Evolutionary conservation across 768 basidiomycete genomes (phyloP), one percentile per base, ranked within the genome.

Genomic region (Plicaturopsis crispa): DNA sequence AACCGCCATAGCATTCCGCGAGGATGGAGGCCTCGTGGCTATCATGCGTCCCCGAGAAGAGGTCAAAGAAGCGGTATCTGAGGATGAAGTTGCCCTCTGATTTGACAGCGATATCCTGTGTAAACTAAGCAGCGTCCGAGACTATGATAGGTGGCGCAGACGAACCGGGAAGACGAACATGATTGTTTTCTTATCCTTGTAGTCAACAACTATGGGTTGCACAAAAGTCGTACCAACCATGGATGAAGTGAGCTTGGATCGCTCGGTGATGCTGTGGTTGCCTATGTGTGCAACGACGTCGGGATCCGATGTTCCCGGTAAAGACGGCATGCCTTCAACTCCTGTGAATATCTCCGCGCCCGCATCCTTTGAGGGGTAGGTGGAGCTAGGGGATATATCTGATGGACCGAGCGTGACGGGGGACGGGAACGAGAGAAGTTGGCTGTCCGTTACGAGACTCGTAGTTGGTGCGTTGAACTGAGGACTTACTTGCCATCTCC

Each of bases 51-150:
- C n/a, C n/a, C n/a, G n/a, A n/a, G n/a, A n/a, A n/a, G n/a, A 85
- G 61, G 54, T 83, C 78, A 57, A 84, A 81, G 35, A 69, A 68
- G 42, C 83, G 72, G 51, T 84, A 85, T n/a, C 84, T 74, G 42
- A 84, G 61, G 47, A 77, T 66, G 54, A 83, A 85, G 22, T 66
- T 68, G 23, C 82, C 82, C 54, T 80, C 78, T 22, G 66, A 62
- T 50, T 72, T 72, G 40, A 84, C 80, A 12, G 83, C 78, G 17
- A 84, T 57, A 42, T 84, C 81, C 83, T 84, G 53, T 39, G 31
- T 19, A 17, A 23, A 24, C 32, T 30, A 36, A 31, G 17, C 18
- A 24, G 47, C 7, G 4, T 14, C n/a, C 13, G 7, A 11, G 11
- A 24, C 39, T 18, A 23, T 5, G 38, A 8, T 13, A 16, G 13